Base-by-base conservation (phyloP, 441 rosid species). In the Kokia cookei region DNA sequence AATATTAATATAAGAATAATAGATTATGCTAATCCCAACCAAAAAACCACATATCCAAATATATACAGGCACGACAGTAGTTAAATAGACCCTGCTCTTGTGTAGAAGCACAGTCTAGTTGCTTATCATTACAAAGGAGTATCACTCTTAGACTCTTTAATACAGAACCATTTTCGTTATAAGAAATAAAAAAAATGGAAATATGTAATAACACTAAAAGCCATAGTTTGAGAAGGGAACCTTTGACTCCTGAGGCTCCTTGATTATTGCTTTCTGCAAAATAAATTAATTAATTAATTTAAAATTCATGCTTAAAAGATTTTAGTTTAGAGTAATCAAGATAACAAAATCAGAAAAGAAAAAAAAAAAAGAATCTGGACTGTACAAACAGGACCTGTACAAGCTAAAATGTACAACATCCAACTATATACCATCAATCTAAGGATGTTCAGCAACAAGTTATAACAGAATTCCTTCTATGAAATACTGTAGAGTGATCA, bases 181-280 rank as follows among this genome's bases (percentile, higher is more conserved):
- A 67, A 26, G 6, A 48, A 37, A 50, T 60, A 7, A 11, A 73
- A 71, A 24, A 40, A 24, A 14, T 51, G 37, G 40, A 64, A 26
- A 64, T 5, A n/a, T 22, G 35, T 40, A 22, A 61, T 7, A 19
- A 51, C 11, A 13, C 35, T 47, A 51, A 53, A 43, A 24, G 47
- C 11, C 29, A 71, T 11, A 69, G 58, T 59, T 66, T 54, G 50
- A 60, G 81, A 58, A 73, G 26, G 86, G 63, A 81, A 93, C 99
- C 98, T 93, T 87, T 50, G 94, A 90, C 48, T 87, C 94, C 67
- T 86, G 84, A 76, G 97, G 93, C 78, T 95, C 98, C 79, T 83
- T 90, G 82, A 83, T 83, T 22, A 95, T 87, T n/a, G 97, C 84
- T 95, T 91, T 90, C 99, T 94, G 92, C 88, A 79, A 74, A 37